Conservation (phyloP, 768 basidiomycete species). For the Botryobasidium botryosum region DNA sequence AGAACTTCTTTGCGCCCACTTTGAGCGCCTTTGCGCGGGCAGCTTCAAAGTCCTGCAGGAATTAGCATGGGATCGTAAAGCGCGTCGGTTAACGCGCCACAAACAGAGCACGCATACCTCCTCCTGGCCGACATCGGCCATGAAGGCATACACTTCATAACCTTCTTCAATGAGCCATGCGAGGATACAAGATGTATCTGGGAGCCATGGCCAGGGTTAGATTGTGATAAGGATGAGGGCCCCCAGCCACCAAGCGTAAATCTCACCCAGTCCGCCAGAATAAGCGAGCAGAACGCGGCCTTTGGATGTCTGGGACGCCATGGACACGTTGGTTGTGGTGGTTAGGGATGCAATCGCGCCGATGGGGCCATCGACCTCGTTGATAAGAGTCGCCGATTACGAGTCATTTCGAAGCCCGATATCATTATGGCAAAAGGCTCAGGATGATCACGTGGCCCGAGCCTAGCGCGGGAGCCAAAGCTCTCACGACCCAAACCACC, state of each 20-base stretch:
- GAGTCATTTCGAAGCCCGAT: too few relatives aligned
- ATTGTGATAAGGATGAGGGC: too few relatives aligned
- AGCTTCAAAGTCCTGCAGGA: slow-evolving; percentile 70
- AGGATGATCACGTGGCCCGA: too few relatives aligned
- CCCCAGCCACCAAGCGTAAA: not conserved
- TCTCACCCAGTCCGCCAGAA: slow-evolving; percentile 90
- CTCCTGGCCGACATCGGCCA: slow-evolving; percentile 90
- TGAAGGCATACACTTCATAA: slow-evolving; percentile 93
- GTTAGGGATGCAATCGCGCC: too few relatives aligned
- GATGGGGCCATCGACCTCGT: too few relatives aligned
- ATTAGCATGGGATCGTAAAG: too few relatives aligned
- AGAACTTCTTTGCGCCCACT: slow-evolving; percentile 93
- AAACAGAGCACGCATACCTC: slow-evolving; percentile 32
- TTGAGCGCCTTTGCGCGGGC: slow-evolving; percentile 76
- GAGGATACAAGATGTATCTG: slow-evolving; percentile 98
- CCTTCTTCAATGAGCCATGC: slow-evolving; percentile 98
- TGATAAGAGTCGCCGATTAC: too few relatives aligned
- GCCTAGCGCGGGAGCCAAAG: too few relatives aligned
- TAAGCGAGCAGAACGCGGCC: slow-evolving; percentile 94
- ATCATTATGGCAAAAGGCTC: too few relatives aligned
- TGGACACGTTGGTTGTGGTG: slow-evolving; percentile 1
- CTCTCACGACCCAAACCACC: too few relatives aligned
- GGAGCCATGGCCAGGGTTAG: slow-evolving; percentile 1
- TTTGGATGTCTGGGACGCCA: slow-evolving; percentile 15
- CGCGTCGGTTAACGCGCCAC: not conserved